A percentile compares a stretch with the other conserved stretches of the same genome.
Conservation (phyloP, 768 basidiomycete genomes). For the Lyophyllum atratum region DNA sequence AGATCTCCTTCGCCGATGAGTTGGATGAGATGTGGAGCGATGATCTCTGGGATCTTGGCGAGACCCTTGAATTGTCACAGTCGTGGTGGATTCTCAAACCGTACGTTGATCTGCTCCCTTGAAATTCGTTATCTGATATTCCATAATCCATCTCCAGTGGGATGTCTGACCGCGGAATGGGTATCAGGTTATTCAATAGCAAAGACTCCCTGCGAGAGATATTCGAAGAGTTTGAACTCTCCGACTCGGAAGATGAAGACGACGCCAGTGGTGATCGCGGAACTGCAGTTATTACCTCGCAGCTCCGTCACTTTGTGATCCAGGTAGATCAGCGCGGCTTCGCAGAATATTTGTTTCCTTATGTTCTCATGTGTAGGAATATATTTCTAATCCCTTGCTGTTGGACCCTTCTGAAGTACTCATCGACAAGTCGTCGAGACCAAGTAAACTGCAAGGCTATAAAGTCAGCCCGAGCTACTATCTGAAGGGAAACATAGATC, state of each 20-base stretch:
- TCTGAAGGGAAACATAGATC: background rate
- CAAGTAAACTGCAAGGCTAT: constrained; percentile 41
- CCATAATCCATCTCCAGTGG: constrained; percentile 42
- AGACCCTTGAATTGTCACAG: constrained; percentile 49
- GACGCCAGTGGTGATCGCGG: constrained; percentile 36
- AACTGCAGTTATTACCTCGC: constrained; percentile 76
- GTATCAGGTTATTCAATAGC: constrained; percentile 86
- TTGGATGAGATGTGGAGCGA: constrained; percentile 92
- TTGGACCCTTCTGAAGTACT: constrained; percentile 62
- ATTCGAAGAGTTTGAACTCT: constrained; percentile 78
- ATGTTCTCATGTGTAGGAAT: constrained; percentile 64
- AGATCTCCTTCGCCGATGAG: constrained; percentile 90
- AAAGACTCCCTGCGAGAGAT: constrained; percentile 72
- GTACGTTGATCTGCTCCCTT: constrained; percentile 29
- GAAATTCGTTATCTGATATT: background rate
- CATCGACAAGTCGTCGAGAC: constrained; percentile 23
- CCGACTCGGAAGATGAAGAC: constrained; percentile 49
- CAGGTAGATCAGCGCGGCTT: constrained; percentile 57
- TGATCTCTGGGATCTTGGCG: constrained; percentile 87
- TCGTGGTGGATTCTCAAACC: constrained; percentile 97
- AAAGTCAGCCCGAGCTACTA: constrained; percentile 49
- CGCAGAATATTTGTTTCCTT: background rate
- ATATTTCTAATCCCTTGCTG: constrained; percentile 75
- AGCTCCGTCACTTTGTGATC: constrained; percentile 93
- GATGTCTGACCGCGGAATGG: constrained; percentile 96